A percentile compares a stretch with the other conserved stretches of the same genome.
phyloP scores from a whole-genome alignment of 768 basidiomycete species.

The Hericium erinaceus region DNA sequence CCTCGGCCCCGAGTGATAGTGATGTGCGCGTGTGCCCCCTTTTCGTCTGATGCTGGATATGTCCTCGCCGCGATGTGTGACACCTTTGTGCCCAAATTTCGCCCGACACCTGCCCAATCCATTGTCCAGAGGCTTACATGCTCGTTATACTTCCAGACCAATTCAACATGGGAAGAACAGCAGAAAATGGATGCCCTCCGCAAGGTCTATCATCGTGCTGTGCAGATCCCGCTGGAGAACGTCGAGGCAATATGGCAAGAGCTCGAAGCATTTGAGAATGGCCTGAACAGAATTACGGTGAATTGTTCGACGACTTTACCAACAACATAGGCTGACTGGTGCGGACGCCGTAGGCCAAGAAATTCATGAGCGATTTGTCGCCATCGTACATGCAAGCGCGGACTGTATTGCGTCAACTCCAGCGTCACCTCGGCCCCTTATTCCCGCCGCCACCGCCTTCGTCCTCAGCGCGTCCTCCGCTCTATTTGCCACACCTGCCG shows the following conservation, averaged over 20 bases:
- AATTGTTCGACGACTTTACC: neutral
- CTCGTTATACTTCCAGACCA: slow-evolving; percentile 31
- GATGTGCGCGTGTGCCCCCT: slow-evolving; percentile 7
- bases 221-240: slow-evolving; percentile 90
- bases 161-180: slow-evolving; percentile 90
- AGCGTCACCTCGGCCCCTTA: slow-evolving; percentile 55
- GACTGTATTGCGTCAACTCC: slow-evolving; percentile 74
- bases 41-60: neutral
- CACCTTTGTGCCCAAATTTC: neutral
- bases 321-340: neutral
- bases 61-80: slow-evolving; percentile 5
- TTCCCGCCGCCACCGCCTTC: slow-evolving; percentile 41
- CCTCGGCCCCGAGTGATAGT: slow-evolving; percentile 9
- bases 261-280: slow-evolving; percentile 85
- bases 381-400: slow-evolving; percentile 94
- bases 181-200: slow-evolving; percentile 92
- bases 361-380: slow-evolving; percentile 88
- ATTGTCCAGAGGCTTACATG: neutral
- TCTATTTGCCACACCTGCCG: slow-evolving; percentile 63
- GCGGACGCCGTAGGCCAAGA: slow-evolving; percentile 59
- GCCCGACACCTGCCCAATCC: neutral
- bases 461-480: slow-evolving; percentile 24
- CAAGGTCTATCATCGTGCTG: slow-evolving; percentile 87
- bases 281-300: slow-evolving; percentile 79
- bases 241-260: slow-evolving; percentile 92